These are phyloP conservation scores for Heracleum sosnowskyi DNA, from an alignment of 129 eudicot species.

Conservation along the genomic window DNA sequence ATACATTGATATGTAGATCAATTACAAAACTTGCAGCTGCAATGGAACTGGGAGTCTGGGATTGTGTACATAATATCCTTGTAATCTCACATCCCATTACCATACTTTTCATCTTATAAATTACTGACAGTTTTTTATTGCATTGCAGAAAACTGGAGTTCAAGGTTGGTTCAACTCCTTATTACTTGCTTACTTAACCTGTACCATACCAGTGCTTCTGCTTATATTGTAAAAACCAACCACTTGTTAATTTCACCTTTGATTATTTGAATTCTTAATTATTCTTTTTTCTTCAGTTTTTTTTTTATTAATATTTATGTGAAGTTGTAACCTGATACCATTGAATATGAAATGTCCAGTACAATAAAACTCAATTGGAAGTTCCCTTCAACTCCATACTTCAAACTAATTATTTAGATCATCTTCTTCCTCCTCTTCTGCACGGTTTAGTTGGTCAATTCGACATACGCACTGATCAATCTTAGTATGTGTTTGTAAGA, in stretches of 20 bases:
- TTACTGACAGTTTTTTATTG: not conserved
- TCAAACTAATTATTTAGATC: not conserved
- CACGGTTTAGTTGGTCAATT: not conserved
- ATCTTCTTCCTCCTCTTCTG: slow-evolving; percentile 48
- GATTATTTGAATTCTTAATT: not conserved
- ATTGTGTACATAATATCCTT: not conserved
- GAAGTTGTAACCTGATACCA: not conserved
- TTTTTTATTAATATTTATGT: not conserved
- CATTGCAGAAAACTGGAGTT: slow-evolving; percentile 30
- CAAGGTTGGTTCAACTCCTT: slow-evolving; percentile 22
- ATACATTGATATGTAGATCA: not conserved
- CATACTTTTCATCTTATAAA: not conserved
- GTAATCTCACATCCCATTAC: not conserved
- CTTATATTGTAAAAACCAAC: slow-evolving; percentile 10
- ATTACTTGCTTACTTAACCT: slow-evolving; percentile 22
- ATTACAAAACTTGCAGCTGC: not conserved
- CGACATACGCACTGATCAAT: not conserved
- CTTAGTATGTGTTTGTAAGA: not conserved
- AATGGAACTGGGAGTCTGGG: not conserved
- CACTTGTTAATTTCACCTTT: not conserved
- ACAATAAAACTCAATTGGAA: not conserved
- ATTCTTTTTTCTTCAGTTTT: not conserved
- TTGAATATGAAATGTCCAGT: not conserved
- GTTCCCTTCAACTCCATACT: not conserved
- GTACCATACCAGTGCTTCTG: slow-evolving; percentile 25